Conservation (phyloP, 106 monocot genomes). For the Phalaenopsis equestris region DNA sequence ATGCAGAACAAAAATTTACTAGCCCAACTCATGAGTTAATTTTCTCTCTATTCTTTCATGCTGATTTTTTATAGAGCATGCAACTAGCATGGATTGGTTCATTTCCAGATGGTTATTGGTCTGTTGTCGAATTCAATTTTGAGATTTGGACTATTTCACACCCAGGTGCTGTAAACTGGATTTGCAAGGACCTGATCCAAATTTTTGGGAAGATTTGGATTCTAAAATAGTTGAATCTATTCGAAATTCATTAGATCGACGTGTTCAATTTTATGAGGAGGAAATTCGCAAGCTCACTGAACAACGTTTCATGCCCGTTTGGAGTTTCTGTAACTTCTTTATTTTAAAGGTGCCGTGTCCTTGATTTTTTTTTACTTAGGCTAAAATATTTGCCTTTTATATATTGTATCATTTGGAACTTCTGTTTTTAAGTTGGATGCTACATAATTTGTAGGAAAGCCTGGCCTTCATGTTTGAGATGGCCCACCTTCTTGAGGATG, state of each 20-base stretch:
- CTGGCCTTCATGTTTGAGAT: slow-evolving; percentile 99
- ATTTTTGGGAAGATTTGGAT: slow-evolving; percentile 94
- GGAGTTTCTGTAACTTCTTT: slow-evolving; percentile 98
- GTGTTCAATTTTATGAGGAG: slow-evolving; percentile 94
- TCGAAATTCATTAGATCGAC: slow-evolving; percentile 84
- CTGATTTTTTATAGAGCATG: background rate
- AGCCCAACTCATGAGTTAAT: background rate
- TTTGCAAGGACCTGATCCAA: slow-evolving; percentile 59
- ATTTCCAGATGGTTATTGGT: background rate
- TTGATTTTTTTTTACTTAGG: slow-evolving; percentile 4
- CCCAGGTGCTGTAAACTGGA: slow-evolving; percentile 92
- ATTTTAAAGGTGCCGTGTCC: slow-evolving; percentile 60
- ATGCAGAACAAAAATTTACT: background rate
- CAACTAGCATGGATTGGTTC: background rate
- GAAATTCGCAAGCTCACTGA: slow-evolving; percentile 92
- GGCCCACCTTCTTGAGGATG: slow-evolving; percentile 92
- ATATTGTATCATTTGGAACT: background rate
- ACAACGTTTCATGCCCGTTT: slow-evolving; percentile 81
- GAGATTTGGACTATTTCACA: slow-evolving; percentile 1
- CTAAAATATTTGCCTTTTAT: background rate
- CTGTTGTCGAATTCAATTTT: background rate
- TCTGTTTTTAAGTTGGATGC: background rate
- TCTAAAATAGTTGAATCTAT: slow-evolving; percentile 82
- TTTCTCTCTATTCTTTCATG: background rate
- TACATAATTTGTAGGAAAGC: slow-evolving; percentile 56